A percentile compares a stretch with the other conserved stretches of the same genome.
phyloP scores from a whole-genome alignment of 2,329 filamentous ascomycete species.

The Cordyceps fumosorosea region DNA sequence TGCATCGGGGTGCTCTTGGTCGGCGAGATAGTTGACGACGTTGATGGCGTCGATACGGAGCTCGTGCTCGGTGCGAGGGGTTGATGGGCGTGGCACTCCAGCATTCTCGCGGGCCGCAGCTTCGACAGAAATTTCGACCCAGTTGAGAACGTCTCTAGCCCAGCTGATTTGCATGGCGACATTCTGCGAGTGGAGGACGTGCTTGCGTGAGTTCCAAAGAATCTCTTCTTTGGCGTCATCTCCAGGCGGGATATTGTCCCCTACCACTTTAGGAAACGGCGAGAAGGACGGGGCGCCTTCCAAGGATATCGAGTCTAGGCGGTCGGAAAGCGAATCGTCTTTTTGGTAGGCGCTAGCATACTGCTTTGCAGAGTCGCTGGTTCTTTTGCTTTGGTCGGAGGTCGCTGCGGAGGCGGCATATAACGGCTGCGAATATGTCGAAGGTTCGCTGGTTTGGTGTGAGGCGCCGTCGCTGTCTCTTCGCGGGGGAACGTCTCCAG shows the following conservation, averaged over 20 bases:
- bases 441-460: slow-evolving; percentile 17
- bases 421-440: slow-evolving; percentile 18
- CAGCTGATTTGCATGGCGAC: slow-evolving; percentile 94
- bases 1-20: slow-evolving; percentile 88
- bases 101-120: slow-evolving; percentile 60
- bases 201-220: slow-evolving; percentile 73
- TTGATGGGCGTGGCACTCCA: slow-evolving; percentile 56
- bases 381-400: slow-evolving; percentile 25
- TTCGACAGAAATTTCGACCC: slow-evolving; percentile 77
- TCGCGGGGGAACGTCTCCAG: slow-evolving; percentile 36
- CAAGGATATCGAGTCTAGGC: slow-evolving; percentile 39
- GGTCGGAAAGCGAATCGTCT: slow-evolving; percentile 28
- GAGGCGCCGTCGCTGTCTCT: slow-evolving; percentile 17
- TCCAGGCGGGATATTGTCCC: slow-evolving; percentile 84
- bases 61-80: slow-evolving; percentile 83
- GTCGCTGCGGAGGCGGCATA: slow-evolving; percentile 26
- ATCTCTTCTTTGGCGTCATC: slow-evolving; percentile 92
- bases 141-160: slow-evolving; percentile 87
- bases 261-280: slow-evolving; percentile 80
- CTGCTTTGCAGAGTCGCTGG: background rate
- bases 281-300: slow-evolving; percentile 69
- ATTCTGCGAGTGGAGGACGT: slow-evolving; percentile 88
- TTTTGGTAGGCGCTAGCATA: slow-evolving; percentile 30
- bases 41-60: slow-evolving; percentile 83
- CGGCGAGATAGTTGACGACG: slow-evolving; percentile 82